phyloP scores from a whole-genome alignment of 148 eudicot genomes.

The Rhododendron kiyosumense region DNA sequence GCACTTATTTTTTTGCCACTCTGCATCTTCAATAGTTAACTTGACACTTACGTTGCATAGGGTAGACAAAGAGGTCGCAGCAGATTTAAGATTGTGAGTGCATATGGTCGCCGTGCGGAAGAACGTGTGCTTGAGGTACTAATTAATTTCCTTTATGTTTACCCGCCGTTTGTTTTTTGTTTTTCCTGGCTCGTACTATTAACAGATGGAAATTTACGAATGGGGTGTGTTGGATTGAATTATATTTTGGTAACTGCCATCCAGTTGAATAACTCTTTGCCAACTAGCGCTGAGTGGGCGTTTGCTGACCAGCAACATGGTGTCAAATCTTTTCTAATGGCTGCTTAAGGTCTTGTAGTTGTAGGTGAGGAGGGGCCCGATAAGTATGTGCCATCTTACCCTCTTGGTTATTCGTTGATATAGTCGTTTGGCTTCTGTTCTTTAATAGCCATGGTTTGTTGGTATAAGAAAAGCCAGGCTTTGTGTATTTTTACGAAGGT shows the following conservation, averaged over 20 bases:
- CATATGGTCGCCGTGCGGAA: constrained; percentile 27
- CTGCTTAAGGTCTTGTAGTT: not conserved
- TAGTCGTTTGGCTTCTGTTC: not conserved
- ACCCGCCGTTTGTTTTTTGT: not conserved
- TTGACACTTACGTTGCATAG: constrained; percentile 23
- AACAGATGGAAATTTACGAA: not conserved
- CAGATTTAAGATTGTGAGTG: constrained; percentile 25
- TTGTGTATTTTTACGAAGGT: not conserved
- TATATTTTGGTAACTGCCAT: not conserved
- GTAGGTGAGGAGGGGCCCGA: not conserved
- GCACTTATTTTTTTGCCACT: not conserved
- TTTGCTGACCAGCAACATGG: not conserved
- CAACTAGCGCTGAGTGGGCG: not conserved
- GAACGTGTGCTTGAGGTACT: constrained; percentile 50
- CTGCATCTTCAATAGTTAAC: constrained; percentile 4
- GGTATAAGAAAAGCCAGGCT: not conserved
- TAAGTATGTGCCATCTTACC: not conserved
- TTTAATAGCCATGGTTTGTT: not conserved
- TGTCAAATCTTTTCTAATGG: not conserved
- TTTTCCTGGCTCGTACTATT: not conserved
- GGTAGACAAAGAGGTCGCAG: constrained; percentile 33
- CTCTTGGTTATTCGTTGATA: not conserved
- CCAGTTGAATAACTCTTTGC: not conserved
- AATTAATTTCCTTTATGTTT: constrained; percentile 5
- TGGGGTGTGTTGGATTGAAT: not conserved